phyloP scores from a whole-genome alignment of 1,284 basidiomycete species.

The Peniophora sp. region DNA sequence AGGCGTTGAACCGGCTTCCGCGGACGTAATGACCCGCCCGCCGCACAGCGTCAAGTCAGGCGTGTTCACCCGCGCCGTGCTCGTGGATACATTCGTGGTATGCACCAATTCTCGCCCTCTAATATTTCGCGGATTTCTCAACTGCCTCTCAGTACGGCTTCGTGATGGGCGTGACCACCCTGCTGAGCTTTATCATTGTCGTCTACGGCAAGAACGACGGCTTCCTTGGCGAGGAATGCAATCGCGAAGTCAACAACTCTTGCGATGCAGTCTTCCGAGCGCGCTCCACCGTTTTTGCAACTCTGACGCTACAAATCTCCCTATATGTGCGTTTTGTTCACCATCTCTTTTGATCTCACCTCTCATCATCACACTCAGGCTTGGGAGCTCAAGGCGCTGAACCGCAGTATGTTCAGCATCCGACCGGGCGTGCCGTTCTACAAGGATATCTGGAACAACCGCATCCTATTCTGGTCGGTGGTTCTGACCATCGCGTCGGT shows the following conservation, averaged over 20 bases:
- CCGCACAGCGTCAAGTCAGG: conserved; percentile 41
- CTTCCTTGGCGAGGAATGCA: conserved; percentile 40
- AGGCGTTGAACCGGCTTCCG: conserved; percentile 48
- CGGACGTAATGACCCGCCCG: conserved; percentile 50
- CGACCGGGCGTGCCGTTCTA: conserved; percentile 24
- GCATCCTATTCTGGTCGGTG: conserved; percentile 43
- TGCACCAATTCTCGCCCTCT: neutral
- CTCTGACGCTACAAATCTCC: conserved; percentile 40
- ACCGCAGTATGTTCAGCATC: conserved; percentile 25
- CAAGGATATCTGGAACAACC: conserved; percentile 41
- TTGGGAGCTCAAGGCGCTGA: conserved; percentile 31
- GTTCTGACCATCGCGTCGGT: conserved; percentile 39
- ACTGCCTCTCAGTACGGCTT: conserved; percentile 42
- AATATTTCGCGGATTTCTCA: neutral
- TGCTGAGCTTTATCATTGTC: conserved; percentile 47
- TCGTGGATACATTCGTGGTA: conserved; percentile 44
- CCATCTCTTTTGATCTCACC: neutral
- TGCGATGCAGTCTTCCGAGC: conserved; percentile 44
- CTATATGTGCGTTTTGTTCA: conserved; percentile 13
- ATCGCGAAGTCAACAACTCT: conserved; percentile 26
- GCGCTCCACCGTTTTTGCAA: conserved; percentile 45
- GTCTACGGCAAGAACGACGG: conserved; percentile 44
- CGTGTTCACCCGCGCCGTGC: conserved; percentile 41
- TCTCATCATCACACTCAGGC: conserved; percentile 17
- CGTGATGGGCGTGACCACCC: conserved; percentile 48